phyloP scores from a whole-genome alignment of 495 filamentous ascomycete genomes.

The Talaromyces ruber region DNA sequence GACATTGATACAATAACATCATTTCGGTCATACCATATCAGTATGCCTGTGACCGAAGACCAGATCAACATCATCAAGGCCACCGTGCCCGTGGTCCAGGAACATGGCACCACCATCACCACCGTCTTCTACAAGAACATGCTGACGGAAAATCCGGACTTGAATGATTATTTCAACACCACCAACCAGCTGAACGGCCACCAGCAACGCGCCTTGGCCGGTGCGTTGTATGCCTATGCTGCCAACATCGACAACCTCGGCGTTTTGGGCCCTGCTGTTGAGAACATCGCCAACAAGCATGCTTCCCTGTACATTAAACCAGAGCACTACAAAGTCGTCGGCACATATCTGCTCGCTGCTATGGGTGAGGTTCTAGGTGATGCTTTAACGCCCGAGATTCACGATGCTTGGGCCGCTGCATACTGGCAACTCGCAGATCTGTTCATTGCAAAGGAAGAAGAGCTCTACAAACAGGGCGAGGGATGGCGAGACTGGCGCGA shows the following conservation, averaged over 20 bases:
- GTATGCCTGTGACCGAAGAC: constrained; percentile 6
- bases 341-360: constrained; percentile 48
- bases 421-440: constrained; percentile 55
- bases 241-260: constrained; percentile 54
- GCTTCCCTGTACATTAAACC: constrained; percentile 53
- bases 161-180: constrained; percentile 54
- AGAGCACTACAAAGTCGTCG: constrained; percentile 55
- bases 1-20: background rate
- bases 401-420: constrained; percentile 53
- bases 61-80: constrained; percentile 18
- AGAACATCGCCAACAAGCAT: constrained; percentile 60
- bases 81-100: constrained; percentile 41
- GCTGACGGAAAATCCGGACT: constrained; percentile 42
- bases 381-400: constrained; percentile 48
- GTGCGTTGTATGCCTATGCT: constrained; percentile 54
- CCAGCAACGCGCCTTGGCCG: constrained; percentile 55
- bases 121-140: constrained; percentile 52
- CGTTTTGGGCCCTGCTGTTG: constrained; percentile 46
- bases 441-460: constrained; percentile 50
- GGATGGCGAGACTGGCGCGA: constrained; percentile 51
- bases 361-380: constrained; percentile 52
- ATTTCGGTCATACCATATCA: background rate
- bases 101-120: constrained; percentile 53
- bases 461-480: constrained; percentile 39
- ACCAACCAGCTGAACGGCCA: constrained; percentile 50